Evolutionary conservation across 1,284 basidiomycete species (phyloP).

Genomic region (Melampsora americana): DNA sequence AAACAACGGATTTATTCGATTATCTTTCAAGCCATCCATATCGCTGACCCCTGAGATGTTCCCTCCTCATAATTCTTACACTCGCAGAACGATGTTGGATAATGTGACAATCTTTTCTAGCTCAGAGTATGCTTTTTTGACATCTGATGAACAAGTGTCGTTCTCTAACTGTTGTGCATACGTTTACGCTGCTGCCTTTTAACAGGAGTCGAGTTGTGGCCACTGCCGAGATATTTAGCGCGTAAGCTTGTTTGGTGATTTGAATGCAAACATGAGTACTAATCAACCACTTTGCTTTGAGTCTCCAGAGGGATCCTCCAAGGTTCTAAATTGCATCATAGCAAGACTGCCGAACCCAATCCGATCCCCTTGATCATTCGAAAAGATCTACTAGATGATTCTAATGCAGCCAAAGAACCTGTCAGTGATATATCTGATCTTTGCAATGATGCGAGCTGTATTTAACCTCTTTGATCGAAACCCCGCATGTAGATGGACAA

Average conservation of each 20-base stretch:
- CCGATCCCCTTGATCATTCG: conserved; percentile 70
- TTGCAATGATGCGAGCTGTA: not conserved
- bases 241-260: conserved; percentile 42
- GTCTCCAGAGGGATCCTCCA: conserved; percentile 67
- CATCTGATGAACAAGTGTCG: too few relatives aligned
- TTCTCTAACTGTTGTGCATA: not conserved
- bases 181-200: conserved; percentile 61
- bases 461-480: not conserved
- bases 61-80: not conserved
- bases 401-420: conserved; percentile 95
- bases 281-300: not conserved
- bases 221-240: conserved; percentile 84
- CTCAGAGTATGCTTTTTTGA: conserved; percentile 49
- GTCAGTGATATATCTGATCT: conserved; percentile 25
- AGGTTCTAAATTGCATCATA: conserved; percentile 58
- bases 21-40: not conserved
- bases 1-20: not conserved
- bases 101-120: conserved; percentile 52
- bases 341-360: conserved; percentile 49
- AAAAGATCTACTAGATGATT: conserved; percentile 95
- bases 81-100: conserved; percentile 47
- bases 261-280: not conserved
- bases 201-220: conserved; percentile 84
- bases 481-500: conserved; percentile 55
- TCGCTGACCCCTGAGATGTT: not conserved